Evolutionary conservation across 2,329 filamentous ascomycete genomes (phyloP), one percentile per base, ranked within the genome.

Genomic region (Arthrobotrys sinensis): DNA sequence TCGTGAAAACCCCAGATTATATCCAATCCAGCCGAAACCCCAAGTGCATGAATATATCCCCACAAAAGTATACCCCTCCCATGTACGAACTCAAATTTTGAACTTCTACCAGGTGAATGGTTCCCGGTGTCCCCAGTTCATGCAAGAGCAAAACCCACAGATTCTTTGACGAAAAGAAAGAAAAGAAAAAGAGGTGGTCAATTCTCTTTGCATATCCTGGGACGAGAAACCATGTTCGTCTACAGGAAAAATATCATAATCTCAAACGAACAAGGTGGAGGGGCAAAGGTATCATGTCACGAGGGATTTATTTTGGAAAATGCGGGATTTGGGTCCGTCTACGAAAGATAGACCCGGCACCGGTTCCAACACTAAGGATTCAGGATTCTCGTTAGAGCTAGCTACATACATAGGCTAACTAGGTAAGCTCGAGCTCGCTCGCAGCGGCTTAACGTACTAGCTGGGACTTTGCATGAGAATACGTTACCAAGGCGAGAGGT

Each of bases 261-360:
- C 52, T 57, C 52, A 60, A 60, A 65, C 46, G 36, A 64, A 43
- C 34, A 64, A 21, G 55, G 55, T 60, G 60, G 60, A 64, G 45
- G 45, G 60, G 60, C 40, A 48, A 48, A 34, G 38, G 62, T 38
- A 46, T 50, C 48, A 55, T 67, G 62, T 75, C 62, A 67, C 70
- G 69, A 73, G 69, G 69, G 24, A 73, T 73, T 73, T 73, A 63
- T 48, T 50, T 60, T 77, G 72, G 72, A 71, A 60, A 77, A 77
- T 77, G 65, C 72, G 72, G 72, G 72, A 77, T 77, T 70, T 77
- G 66, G 66, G 72, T 71, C 72, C 72, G 72, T 77, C 72, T 67
- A 77, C 72, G 16, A 28, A 16, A 10, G 19, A 11, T 12, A 63
- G 32, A 16, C 53, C 53, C 8, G 60, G 32, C 10, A 46, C 50